Percentiles rank a stretch among this genome's conserved stretches.
Evolutionary conservation across 257 asterid species (phyloP).

Genomic region (Plantago elongata): DNA sequence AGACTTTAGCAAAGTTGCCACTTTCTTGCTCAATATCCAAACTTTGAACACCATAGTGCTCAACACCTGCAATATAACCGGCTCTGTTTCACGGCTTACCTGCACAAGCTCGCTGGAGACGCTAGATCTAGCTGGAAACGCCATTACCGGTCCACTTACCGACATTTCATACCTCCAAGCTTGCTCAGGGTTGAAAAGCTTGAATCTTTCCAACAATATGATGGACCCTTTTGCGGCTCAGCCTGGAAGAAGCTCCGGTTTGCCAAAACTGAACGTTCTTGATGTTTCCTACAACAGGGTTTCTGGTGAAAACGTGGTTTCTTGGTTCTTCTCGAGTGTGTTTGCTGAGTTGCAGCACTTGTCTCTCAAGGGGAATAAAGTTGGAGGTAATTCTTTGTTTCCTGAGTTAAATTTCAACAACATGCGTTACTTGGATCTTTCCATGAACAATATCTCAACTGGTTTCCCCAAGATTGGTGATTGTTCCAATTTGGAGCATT

Average conservation of each 20-base stretch:
- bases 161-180: conserved; percentile 46
- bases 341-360: conserved; percentile 45
- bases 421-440: conserved; percentile 60
- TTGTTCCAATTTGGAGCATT: conserved; percentile 54
- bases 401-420: conserved; percentile 43
- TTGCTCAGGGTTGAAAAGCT: conserved; percentile 49
- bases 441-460: conserved; percentile 61
- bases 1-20: conserved; percentile 44
- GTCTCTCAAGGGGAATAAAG: conserved; percentile 58
- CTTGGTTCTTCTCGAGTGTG: conserved; percentile 52
- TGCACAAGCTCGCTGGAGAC: conserved; percentile 34
- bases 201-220: conserved; percentile 65
- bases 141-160: conserved; percentile 57
- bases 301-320: conserved; percentile 42
- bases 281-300: conserved; percentile 83
- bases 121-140: conserved; percentile 76
- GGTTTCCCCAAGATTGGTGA: conserved; percentile 44
- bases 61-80: conserved; percentile 51
- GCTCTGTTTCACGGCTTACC: conserved; percentile 39
- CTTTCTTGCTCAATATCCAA: conserved; percentile 38
- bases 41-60: conserved; percentile 58
- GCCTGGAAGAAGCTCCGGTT: conserved; percentile 5
- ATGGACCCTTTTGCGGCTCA: conserved; percentile 36
- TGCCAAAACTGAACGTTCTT: conserved; percentile 27
- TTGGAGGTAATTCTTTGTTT: conserved; percentile 31